Evolutionary conservation across 2,329 filamentous ascomycete genomes (phyloP).

Genomic region (Parasarocladium wereldwijsianum): DNA sequence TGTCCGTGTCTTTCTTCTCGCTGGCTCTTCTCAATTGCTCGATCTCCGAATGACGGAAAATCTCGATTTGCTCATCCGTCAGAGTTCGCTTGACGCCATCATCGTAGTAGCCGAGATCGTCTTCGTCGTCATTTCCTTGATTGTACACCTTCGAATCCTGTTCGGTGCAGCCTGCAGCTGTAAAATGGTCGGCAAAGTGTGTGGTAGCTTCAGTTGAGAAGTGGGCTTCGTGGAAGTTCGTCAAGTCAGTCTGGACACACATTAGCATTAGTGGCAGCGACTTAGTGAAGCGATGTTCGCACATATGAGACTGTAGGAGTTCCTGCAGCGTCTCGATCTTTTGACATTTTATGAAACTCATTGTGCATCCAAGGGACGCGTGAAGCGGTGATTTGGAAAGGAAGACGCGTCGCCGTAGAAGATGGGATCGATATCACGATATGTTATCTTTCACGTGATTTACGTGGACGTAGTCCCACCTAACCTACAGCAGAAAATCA

Average conservation of each 20-base stretch:
- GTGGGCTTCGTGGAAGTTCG: conserved; percentile 42
- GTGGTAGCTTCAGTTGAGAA: conserved; percentile 34
- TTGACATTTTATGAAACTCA: no score
- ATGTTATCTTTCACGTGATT: no score
- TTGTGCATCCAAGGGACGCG: no score
- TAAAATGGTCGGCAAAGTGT: conserved; percentile 32
- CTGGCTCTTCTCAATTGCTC: conserved; percentile 49
- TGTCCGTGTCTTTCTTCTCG: conserved; percentile 17
- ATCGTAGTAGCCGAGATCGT: conserved; percentile 66
- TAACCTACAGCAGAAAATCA: no score
- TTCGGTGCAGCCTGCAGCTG: conserved; percentile 32
- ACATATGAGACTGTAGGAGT: conserved; percentile 15
- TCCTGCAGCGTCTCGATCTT: no score
- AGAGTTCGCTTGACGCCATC: conserved; percentile 81
- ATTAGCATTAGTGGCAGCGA: conserved; percentile 9
- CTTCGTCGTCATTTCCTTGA: conserved; percentile 35
- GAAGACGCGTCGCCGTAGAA: no score
- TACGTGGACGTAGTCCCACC: no score
- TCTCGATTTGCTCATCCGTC: conserved; percentile 79
- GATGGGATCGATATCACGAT: no score
- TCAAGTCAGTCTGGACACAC: conserved; percentile 39
- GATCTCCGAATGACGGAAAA: conserved; percentile 82
- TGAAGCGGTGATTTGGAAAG: no score
- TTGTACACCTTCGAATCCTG: conserved; percentile 11
- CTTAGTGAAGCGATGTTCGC: conserved; percentile 5